Percentiles rank a stretch among this genome's conserved stretches.
Evolutionary conservation across 1,284 basidiomycete genomes (phyloP).

Genomic region (Schizopora paradoxa): DNA sequence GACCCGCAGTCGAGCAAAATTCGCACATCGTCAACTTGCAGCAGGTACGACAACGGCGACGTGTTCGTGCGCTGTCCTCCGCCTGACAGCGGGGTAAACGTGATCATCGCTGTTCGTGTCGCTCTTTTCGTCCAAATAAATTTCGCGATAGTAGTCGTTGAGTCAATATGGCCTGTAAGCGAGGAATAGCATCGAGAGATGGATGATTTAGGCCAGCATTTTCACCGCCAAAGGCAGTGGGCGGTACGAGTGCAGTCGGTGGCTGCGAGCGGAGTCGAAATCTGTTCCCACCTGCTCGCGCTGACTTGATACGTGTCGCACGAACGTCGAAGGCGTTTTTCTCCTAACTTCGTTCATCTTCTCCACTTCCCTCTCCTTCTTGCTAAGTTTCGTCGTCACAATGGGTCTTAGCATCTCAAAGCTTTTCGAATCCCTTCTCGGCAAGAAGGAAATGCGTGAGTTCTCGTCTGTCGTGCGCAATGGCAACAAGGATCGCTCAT

Average conservation of each 20-base stretch:
- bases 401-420: constrained; percentile 88
- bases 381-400: constrained; percentile 20
- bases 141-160: background rate
- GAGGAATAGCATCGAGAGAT: background rate
- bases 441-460: constrained; percentile 99
- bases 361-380: constrained; percentile 12
- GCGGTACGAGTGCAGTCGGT: background rate
- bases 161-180: background rate
- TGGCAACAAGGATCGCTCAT: constrained; percentile 27
- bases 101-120: constrained; percentile 66
- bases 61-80: constrained; percentile 66
- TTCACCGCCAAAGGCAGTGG: background rate
- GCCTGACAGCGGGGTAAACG: constrained; percentile 85
- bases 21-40: constrained; percentile 91
- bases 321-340: constrained; percentile 11
- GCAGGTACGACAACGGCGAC: constrained; percentile 73
- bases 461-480: too few species aligned
- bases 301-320: constrained; percentile 11
- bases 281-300: constrained; percentile 7
- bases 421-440: constrained; percentile 85
- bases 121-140: background rate
- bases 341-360: constrained; percentile 5
- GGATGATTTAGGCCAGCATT: background rate
- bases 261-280: constrained; percentile 15
- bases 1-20: constrained; percentile 94